Percentiles rank a stretch among this genome's conserved stretches.
Evolutionary conservation across 73 alveolate genomes (phyloP).

Genomic region (Paramecium octaurelia): DNA sequence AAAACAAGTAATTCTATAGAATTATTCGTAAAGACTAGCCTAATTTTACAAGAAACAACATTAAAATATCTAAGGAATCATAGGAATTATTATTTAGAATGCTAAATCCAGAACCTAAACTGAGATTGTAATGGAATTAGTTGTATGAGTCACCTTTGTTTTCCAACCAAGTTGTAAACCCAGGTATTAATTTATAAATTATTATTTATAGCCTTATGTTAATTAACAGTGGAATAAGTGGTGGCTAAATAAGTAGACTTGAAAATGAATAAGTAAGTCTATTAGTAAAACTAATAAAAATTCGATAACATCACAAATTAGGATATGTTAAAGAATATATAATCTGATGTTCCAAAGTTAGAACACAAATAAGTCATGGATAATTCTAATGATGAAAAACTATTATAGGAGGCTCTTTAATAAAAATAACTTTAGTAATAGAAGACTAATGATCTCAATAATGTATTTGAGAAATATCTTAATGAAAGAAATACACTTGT

Average conservation of each 20-base stretch:
- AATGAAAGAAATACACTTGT: constrained; percentile 20
- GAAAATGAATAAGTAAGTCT: background rate
- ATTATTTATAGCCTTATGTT: background rate
- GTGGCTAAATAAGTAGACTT: background rate
- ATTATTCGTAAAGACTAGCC: background rate
- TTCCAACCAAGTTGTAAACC: background rate
- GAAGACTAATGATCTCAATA: background rate
- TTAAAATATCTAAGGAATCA: background rate
- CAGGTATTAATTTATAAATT: background rate
- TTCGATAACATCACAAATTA: background rate
- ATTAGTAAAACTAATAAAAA: background rate
- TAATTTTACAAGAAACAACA: background rate
- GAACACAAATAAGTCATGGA: background rate
- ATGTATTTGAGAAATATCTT: background rate
- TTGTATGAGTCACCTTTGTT: constrained; percentile 7
- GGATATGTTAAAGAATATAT: background rate
- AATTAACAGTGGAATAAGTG: background rate
- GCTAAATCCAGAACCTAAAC: background rate
- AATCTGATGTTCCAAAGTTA: background rate
- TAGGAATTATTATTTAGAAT: background rate
- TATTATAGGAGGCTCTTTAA: background rate
- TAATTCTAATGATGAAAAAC: background rate
- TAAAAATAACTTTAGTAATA: background rate
- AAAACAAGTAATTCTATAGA: background rate
- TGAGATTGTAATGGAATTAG: constrained; percentile 10